Conservation (phyloP, 2,329 filamentous ascomycete species). For the Diplodia corticola region DNA sequence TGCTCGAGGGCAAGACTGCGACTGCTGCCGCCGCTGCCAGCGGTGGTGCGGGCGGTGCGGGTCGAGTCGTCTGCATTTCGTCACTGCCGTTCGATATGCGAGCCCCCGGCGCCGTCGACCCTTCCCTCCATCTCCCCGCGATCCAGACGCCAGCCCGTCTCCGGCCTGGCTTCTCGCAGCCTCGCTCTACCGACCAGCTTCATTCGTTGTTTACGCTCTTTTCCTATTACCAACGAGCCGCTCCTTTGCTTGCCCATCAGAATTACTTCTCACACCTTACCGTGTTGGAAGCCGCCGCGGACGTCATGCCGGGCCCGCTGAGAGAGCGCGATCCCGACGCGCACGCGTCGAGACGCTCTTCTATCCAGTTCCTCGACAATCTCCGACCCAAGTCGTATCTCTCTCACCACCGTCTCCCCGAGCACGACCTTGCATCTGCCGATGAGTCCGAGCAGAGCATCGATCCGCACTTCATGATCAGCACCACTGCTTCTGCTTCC, state of each 20-base stretch:
- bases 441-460: conserved; percentile 15
- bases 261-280: neutral
- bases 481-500: conserved; percentile 32
- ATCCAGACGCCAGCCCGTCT: neutral
- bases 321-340: conserved; percentile 29
- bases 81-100: neutral
- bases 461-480: conserved; percentile 28
- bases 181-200: neutral
- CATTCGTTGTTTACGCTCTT: conserved; percentile 6
- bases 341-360: conserved; percentile 23
- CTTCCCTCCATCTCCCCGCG: conserved; percentile 6
- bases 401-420: conserved; percentile 13
- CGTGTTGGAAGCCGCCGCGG: neutral
- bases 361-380: conserved; percentile 1
- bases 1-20: neutral
- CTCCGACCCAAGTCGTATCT: conserved; percentile 4
- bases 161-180: neutral
- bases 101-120: neutral
- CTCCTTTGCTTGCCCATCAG: conserved; percentile 3
- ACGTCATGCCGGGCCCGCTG: conserved; percentile 25
- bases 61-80: neutral
- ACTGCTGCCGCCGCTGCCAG: neutral
- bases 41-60: too few relatives aligned
- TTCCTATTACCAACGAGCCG: neutral
- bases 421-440: conserved; percentile 26